Base-by-base conservation (phyloP, 1,284 basidiomycete species). In the Earliella scabrosa region DNA sequence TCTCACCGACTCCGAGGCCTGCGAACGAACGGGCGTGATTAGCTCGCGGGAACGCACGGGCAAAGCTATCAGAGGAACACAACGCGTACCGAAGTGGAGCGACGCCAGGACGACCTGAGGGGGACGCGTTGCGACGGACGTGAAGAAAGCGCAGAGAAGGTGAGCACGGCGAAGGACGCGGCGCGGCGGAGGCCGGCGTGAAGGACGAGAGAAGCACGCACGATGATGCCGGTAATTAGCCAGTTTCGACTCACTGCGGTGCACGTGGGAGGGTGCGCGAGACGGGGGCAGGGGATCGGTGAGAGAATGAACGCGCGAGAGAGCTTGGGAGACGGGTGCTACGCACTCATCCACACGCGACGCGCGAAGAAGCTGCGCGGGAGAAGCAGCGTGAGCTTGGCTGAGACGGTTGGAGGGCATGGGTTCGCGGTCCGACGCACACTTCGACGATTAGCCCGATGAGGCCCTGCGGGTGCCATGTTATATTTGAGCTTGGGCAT, bases 311-410 rank as follows among this genome's bases (percentile, higher is more conserved):
- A 54, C 24, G 18, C 7, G 3, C n/a, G n/a, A n/a, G 14, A 10
- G 38, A 14, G 10, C 45, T 41, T 40, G 32, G 44, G 34, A 34
- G 32, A 7, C 20, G 18, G n/a, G 36, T 10, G 21, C 6, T 1
- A 20, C 20, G 21, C 32, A 62, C 57, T 66, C 59, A 63, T 64
- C 67, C 67, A 71, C 16, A 71, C 68, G 27, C 71, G 65, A 10
- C 65, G 64, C 35, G 70, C 70, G 57, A 71, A 72, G 59, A 71
- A 72, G 18, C 70, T 70, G 34, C 18, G 23, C n/a, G 27, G 29
- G 21, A n/a, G 29, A 32, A 24, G 34, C 20, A 52, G 34, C 41
- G 43, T n/a, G n/a, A n/a, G n/a, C n/a, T n/a, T n/a, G n/a, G n/a
- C n/a, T n/a, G n/a, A n/a, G n/a, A n/a, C n/a, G n/a, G n/a, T n/a